Evolutionary conservation across 2,329 filamentous ascomycete species (phyloP).

Genomic region (Cordyceps sp.): DNA sequence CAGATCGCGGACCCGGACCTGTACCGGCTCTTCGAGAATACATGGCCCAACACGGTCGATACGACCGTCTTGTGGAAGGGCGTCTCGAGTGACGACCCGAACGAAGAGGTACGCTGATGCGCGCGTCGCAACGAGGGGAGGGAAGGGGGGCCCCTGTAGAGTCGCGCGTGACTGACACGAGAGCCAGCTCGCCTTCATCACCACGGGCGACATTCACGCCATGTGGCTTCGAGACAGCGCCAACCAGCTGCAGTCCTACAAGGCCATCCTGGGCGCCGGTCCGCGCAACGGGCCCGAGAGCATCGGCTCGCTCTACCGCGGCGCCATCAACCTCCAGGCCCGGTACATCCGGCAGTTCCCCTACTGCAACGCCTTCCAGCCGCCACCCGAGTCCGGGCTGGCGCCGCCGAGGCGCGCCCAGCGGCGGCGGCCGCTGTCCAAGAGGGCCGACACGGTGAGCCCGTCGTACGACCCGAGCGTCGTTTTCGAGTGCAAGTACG

Average conservation of each 20-base stretch:
- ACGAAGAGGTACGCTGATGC: slow-evolving; percentile 32
- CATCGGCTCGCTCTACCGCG: slow-evolving; percentile 53
- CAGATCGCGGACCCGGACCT: slow-evolving; percentile 63
- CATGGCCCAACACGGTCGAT: slow-evolving; percentile 60
- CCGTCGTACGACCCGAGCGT: slow-evolving; percentile 50
- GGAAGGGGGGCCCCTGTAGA: too few relatives aligned
- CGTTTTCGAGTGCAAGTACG: slow-evolving; percentile 94
- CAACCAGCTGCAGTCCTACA: slow-evolving; percentile 64
- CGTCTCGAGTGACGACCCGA: slow-evolving; percentile 32
- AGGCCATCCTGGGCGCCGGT: slow-evolving; percentile 42
- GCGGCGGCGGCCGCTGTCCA: too few relatives aligned
- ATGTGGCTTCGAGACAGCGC: slow-evolving; percentile 87
- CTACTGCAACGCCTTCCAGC: slow-evolving; percentile 91
- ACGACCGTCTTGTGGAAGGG: slow-evolving; percentile 58
- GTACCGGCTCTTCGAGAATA: slow-evolving; percentile 53
- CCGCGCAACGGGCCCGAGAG: slow-evolving; percentile 22
- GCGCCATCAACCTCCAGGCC: slow-evolving; percentile 61
- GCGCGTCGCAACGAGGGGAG: too few relatives aligned
- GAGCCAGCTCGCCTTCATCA: slow-evolving; percentile 56
- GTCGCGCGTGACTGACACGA: slow-evolving; percentile 1
- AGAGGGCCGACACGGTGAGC: too few relatives aligned
- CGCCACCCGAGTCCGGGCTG: slow-evolving; percentile 52
- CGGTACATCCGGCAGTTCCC: slow-evolving; percentile 54
- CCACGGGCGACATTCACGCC: slow-evolving; percentile 79
- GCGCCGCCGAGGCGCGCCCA: too few relatives aligned